phyloP scores from a whole-genome alignment of 208 protist genomes.

The Crithidia bombi region DNA sequence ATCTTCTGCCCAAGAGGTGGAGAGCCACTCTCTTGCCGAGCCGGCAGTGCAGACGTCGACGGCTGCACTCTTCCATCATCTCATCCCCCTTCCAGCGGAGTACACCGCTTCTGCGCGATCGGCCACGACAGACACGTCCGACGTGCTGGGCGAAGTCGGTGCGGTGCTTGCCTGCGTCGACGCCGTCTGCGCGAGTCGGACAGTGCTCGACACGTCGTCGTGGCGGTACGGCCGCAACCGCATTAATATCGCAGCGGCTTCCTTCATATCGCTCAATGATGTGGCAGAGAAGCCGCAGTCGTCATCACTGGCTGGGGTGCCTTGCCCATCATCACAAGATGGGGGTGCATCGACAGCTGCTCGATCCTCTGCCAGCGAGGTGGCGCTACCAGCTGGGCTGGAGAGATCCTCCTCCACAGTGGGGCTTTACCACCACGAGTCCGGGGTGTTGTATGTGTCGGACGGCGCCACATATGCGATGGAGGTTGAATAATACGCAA shows the following conservation, averaged over 20 bases:
- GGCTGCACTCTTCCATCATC: background rate
- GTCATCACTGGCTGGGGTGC: no score
- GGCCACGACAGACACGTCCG: background rate
- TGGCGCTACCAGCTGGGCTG: no score
- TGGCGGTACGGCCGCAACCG: slow-evolving; percentile 79
- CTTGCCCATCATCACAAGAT: no score
- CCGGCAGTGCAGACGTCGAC: background rate
- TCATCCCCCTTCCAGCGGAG: background rate
- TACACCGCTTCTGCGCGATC: background rate
- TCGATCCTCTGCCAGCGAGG: no score
- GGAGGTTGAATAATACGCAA: slow-evolving; percentile 26
- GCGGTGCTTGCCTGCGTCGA: slow-evolving; percentile 51
- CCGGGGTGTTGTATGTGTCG: slow-evolving; percentile 43
- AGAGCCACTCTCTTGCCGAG: no score
- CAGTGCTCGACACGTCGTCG: slow-evolving; percentile 37
- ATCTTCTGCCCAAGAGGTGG: background rate
- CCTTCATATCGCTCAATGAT: slow-evolving; percentile 29
- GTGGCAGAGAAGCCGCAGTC: no score
- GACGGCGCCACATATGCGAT: slow-evolving; percentile 37
- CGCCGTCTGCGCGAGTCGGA: slow-evolving; percentile 48
- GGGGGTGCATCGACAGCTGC: no score
- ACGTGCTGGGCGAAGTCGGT: slow-evolving; percentile 49
- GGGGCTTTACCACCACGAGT: slow-evolving; percentile 49
- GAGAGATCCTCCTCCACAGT: background rate
- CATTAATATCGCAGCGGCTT: slow-evolving; percentile 47